phyloP scores from a whole-genome alignment of 78 protist species.

The Dictyostelium firmibasis region DNA sequence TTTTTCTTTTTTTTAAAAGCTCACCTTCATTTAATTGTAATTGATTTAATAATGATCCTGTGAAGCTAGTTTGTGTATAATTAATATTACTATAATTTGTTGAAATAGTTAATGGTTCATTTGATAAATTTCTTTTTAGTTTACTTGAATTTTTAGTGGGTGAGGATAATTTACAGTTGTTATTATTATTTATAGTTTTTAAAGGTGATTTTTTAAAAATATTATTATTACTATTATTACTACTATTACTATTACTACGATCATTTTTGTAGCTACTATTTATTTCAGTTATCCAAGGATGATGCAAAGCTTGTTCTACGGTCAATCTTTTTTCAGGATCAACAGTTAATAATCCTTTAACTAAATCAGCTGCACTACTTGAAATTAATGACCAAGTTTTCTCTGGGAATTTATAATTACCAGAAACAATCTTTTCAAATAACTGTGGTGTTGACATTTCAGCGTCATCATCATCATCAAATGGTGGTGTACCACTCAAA shows the following conservation, averaged over 20 bases:
- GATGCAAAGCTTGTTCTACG: constrained; percentile 87
- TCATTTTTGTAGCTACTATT: background rate
- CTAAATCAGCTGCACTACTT: constrained; percentile 58
- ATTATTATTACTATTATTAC: background rate
- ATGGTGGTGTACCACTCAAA: constrained; percentile 54
- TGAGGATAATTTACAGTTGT: background rate
- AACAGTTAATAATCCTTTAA: constrained; percentile 84
- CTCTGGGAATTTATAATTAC: constrained; percentile 1
- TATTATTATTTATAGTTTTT: background rate
- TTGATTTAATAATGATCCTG: background rate
- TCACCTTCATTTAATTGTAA: background rate
- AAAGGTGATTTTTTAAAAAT: background rate
- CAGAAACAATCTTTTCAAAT: constrained; percentile 31
- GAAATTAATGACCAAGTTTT: background rate
- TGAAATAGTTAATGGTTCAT: background rate
- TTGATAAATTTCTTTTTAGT: background rate
- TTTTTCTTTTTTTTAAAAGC: background rate
- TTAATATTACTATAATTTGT: background rate
- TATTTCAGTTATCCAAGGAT: constrained; percentile 86
- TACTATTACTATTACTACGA: background rate
- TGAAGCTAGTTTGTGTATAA: background rate
- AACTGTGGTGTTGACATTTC: constrained; percentile 13
- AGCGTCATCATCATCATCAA: constrained; percentile 10
- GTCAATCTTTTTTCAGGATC: constrained; percentile 87
- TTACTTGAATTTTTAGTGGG: background rate